Evolutionary conservation across 805 yeast genomes (phyloP).

Genomic region (Myxozyma kluyveri): DNA sequence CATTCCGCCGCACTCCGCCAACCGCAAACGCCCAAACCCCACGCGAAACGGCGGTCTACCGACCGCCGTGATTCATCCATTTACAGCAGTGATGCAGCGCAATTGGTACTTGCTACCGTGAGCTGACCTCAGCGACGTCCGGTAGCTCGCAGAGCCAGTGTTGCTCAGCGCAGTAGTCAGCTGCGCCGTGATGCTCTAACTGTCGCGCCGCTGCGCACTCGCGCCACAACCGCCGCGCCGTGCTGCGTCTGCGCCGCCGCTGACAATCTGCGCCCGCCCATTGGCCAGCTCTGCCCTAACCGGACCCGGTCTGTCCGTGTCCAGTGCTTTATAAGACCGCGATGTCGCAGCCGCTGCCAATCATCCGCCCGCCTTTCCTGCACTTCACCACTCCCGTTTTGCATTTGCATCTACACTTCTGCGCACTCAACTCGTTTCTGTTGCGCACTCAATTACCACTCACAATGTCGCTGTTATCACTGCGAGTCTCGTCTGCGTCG

Average conservation of each 20-base stretch:
- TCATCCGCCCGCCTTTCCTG: background rate
- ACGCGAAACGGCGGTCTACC: no score
- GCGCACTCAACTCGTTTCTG: background rate
- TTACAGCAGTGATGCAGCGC: no score
- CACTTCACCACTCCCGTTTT: background rate
- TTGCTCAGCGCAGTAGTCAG: background rate
- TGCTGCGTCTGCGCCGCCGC: background rate
- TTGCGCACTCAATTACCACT: background rate
- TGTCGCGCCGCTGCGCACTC: background rate
- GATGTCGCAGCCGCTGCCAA: no score
- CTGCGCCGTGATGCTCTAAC: background rate
- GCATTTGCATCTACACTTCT: background rate
- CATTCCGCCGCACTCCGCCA: no score
- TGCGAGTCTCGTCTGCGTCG: background rate
- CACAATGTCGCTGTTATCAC: conserved; percentile 3
- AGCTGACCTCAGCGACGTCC: no score
- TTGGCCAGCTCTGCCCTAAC: background rate
- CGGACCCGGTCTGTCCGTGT: background rate
- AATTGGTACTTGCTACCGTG: no score
- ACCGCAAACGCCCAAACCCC: no score
- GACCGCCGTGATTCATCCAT: no score
- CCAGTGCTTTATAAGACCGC: background rate
- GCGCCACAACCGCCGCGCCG: background rate
- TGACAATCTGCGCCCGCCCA: background rate
- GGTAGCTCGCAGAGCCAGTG: no score